Base-by-base conservation (phyloP, 371 early-diverging fungal species). In the Rhizopus arrhizus region DNA sequence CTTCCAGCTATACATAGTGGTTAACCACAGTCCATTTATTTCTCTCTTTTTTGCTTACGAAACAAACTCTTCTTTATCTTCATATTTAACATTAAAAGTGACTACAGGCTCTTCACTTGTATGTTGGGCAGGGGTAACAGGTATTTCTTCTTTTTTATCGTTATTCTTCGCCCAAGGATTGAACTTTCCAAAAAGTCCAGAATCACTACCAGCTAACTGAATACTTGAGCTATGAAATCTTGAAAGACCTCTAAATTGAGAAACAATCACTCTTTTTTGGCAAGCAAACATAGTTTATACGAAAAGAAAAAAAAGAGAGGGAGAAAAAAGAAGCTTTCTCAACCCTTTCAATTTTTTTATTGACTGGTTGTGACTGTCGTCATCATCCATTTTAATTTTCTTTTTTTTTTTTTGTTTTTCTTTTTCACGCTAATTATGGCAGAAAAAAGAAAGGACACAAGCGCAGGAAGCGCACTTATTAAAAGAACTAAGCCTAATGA, bases 401-500 rank as follows among this genome's bases (percentile, higher is more conserved):
- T 5, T 16, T 43, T 52, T 43, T 13, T 50, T 51, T 16, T 58
- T 28, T 58, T 33, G 32, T 13, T 51, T 58, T 58, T 22, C 32
- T 33, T 58, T 9, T 36, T 40, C 9, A 4, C 9, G 31, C 12
- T 15, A 43, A 59, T n/a, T n/a, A 68, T 68, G 68, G 53, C 63
- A 10, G 68, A 68, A 22, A 68, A 68, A 47, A 68, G 68, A 68
- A 62, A 63, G 38, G 68, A 45, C 40, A 38, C 61, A 34, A n/a
- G 58, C 1, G 36, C 32, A 33, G 62, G 61, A 10, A 78, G 82
- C 50, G 77, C 81, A 33, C 64, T 88, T 38, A 69, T 88, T 43
- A 88, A 88, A 47, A 80, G 86, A 6, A 71, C 78, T 41, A 78
- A 77, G 66, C 82, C 71, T 53, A 82, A 78, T 22, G 69, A 69